phyloP scores from a whole-genome alignment of 169 alveolate species.

The Neospora caninum region DNA sequence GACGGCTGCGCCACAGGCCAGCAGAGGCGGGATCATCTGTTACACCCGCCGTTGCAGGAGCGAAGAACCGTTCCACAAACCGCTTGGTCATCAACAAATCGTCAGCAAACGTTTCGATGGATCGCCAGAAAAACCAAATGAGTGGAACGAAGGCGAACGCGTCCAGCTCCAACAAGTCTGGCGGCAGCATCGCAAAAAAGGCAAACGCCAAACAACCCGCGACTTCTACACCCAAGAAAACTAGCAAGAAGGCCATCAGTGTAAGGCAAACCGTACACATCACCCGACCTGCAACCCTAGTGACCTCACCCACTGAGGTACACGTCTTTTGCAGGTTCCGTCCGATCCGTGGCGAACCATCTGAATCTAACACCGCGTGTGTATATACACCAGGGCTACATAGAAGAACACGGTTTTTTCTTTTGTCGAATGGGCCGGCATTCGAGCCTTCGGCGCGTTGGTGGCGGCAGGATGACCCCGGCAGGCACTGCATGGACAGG shows the following conservation, averaged over 20 bases:
- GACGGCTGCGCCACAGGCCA: constrained; percentile 1
- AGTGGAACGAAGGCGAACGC: neutral
- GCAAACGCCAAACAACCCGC: neutral
- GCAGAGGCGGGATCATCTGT: neutral
- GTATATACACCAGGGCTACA: too few relatives aligned
- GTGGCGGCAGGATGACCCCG: too few relatives aligned
- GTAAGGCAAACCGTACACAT: neutral
- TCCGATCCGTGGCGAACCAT: too few relatives aligned
- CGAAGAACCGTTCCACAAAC: neutral
- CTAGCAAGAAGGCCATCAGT: neutral
- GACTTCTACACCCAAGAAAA: neutral
- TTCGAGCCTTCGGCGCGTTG: too few relatives aligned
- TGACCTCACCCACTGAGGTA: too few relatives aligned
- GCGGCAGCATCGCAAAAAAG: neutral
- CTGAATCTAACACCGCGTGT: too few relatives aligned
- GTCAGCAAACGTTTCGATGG: neutral
- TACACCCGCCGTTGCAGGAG: neutral
- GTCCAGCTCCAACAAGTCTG: neutral
- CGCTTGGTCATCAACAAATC: neutral
- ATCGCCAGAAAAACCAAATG: neutral
- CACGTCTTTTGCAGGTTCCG: too few relatives aligned
- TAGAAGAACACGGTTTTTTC: too few relatives aligned
- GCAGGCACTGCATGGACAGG: too few relatives aligned
- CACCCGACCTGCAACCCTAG: too few relatives aligned
- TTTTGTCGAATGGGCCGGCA: too few relatives aligned